Conservation (phyloP, 208 protist species). For the Leishmania martiniquensis region DNA sequence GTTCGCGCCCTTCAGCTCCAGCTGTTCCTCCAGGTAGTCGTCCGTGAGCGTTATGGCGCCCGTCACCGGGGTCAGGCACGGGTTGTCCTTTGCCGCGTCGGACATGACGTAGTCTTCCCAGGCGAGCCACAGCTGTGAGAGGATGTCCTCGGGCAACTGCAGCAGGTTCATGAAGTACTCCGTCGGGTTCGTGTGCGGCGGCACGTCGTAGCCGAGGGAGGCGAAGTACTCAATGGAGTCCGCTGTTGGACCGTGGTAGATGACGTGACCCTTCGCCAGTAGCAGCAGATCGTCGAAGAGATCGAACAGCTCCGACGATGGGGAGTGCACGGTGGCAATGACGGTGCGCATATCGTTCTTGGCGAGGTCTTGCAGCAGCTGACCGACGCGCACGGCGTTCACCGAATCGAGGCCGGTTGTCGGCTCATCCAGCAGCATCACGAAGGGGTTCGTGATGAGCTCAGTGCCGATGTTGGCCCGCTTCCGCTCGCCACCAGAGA, state of each 20-base stretch:
- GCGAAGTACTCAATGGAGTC: constrained; percentile 55
- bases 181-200: constrained; percentile 73
- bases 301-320: constrained; percentile 82
- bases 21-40: constrained; percentile 59
- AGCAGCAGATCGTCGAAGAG: constrained; percentile 88
- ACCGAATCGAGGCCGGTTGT: constrained; percentile 89
- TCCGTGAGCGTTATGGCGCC: constrained; percentile 56
- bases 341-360: constrained; percentile 83
- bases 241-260: constrained; percentile 83
- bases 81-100: constrained; percentile 43
- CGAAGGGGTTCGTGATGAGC: constrained; percentile 82
- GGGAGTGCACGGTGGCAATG: constrained; percentile 88
- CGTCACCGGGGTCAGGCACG: constrained; percentile 59
- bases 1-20: constrained; percentile 60
- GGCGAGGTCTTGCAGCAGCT: constrained; percentile 76
- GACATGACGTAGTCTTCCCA: constrained; percentile 83
- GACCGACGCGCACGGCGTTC: constrained; percentile 79
- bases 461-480: constrained; percentile 92
- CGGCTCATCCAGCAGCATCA: constrained; percentile 91
- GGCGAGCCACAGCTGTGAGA: constrained; percentile 69
- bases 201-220: constrained; percentile 47
- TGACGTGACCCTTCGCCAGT: constrained; percentile 69
- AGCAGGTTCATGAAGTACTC: constrained; percentile 91
- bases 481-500: constrained; percentile 88
- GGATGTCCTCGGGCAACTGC: constrained; percentile 65